Conservation (phyloP, 1,139 yeast genomes). For the Nadsonia starkeyi-henricii region DNA sequence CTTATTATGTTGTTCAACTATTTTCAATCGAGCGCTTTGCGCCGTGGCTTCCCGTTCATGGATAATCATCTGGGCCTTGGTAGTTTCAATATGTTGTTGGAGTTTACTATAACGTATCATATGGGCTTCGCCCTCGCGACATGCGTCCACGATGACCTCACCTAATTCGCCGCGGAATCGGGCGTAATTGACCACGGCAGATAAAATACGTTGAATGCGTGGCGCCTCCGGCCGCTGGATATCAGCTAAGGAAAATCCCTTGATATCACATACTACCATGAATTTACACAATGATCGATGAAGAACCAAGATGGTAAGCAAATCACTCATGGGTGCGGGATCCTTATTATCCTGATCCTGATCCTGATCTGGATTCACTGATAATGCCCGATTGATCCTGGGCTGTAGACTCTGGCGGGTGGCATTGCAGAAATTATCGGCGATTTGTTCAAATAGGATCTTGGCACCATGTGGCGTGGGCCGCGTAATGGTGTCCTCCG, state of each 20-base stretch:
- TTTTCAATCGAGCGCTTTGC: neutral
- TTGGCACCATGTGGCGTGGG: neutral
- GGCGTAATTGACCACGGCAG: neutral
- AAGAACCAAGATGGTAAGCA: neutral
- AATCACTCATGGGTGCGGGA: neutral
- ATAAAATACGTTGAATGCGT: neutral
- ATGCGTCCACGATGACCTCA: neutral
- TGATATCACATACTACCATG: neutral
- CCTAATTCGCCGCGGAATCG: neutral
- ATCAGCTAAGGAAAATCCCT: neutral
- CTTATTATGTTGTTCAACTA: neutral
- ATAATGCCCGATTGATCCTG: neutral
- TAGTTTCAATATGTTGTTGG: too few species aligned
- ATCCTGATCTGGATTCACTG: neutral
- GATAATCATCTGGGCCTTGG: too few species aligned
- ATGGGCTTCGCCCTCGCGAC: neutral
- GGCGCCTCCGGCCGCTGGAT: neutral
- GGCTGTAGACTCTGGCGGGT: neutral
- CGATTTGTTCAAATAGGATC: neutral
- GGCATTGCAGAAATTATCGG: neutral
- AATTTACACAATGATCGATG: neutral
- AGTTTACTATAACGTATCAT: neutral
- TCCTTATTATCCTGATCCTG: neutral
- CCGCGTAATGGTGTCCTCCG: neutral
- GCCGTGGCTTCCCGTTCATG: too few species aligned